Evolutionary conservation across 2,329 filamentous ascomycete species (phyloP), one percentile per base, ranked within the genome.

Genomic region (Mycosphaerelloides madeirae): DNA sequence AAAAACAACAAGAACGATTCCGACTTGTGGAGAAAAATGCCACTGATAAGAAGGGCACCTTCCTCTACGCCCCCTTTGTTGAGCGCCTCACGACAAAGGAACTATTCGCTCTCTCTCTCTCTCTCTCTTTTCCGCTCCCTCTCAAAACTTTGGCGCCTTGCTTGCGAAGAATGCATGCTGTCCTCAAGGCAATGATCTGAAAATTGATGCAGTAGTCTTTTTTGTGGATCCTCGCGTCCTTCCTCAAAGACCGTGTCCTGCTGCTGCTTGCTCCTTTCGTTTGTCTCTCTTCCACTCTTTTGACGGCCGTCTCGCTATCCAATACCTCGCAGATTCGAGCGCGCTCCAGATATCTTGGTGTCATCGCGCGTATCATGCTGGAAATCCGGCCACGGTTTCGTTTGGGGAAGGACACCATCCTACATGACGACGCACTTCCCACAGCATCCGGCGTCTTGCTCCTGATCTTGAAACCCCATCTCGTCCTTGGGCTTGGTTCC

Each of bases 371-470:
- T 25, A 9, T 9, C 22, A 25, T 25, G 22, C 22, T 25, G 5
- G 22, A 25, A 32, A 37, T 41, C 19, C 25, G 31, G 22, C n/a
- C 41, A 38, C 41, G 36, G 36, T 29, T 19, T 22, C 13, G 22
- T 12, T 8, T 8, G 18, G 34, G 6, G n/a, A 9, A 25, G 18
- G 4, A 29, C 36, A 20, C 22, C 19, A 19, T 31, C 32, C 81
- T 81, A 93, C 89, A 95, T 95, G 65, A 95, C 78, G 65, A 87
- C 77, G 70, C 89, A 95, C 70, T 85, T 87, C 60, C 80, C 75
- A 72, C 89, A 95, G 78, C 90, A 95, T 56, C 88, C 85, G 32
- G 67, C 69, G 40, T 76, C 69, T 57, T 79, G 74, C 64, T 84
- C 80, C 52, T 79, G 78, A 49, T 83, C 81, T 56, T 84, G 81